Conservation (phyloP, 2,329 filamentous ascomycete genomes). For the Pyricularia grisea region DNA sequence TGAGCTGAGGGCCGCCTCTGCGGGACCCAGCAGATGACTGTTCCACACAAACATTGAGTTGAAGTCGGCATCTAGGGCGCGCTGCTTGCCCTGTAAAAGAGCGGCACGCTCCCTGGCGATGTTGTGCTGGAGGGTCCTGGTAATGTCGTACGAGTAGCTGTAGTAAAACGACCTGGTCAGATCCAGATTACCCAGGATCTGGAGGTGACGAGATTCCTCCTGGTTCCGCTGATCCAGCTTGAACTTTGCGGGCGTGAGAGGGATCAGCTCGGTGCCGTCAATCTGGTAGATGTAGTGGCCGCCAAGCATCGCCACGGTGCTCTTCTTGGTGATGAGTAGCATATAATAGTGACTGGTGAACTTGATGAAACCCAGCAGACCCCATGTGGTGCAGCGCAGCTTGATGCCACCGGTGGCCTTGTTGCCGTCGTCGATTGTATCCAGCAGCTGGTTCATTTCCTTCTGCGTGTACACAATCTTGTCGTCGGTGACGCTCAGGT, state of each 20-base stretch:
- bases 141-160: slow-evolving; percentile 96
- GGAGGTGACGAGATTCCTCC: slow-evolving; percentile 82
- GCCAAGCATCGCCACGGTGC: slow-evolving; percentile 90
- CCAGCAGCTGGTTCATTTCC: slow-evolving; percentile 88
- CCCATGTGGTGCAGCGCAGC: slow-evolving; percentile 85
- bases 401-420: slow-evolving; percentile 83
- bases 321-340: slow-evolving; percentile 91
- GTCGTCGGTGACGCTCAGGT: slow-evolving; percentile 82
- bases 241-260: slow-evolving; percentile 67
- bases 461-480: slow-evolving; percentile 88
- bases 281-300: slow-evolving; percentile 95
- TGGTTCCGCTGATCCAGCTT: slow-evolving; percentile 71
- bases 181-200: slow-evolving; percentile 85
- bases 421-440: slow-evolving; percentile 92
- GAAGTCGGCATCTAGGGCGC: slow-evolving; percentile 53
- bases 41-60: slow-evolving; percentile 99
- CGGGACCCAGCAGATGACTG: slow-evolving; percentile 74
- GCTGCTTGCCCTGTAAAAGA: slow-evolving; percentile 53
- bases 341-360: slow-evolving; percentile 97
- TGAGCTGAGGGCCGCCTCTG: slow-evolving; percentile 58
- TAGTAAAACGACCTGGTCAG: slow-evolving; percentile 92
- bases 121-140: slow-evolving; percentile 83
- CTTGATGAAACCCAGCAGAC: slow-evolving; percentile 85
- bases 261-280: slow-evolving; percentile 85
- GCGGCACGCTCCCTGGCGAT: slow-evolving; percentile 71